Evolutionary conservation across 1,139 yeast genomes (phyloP), one percentile per base, ranked within the genome.

Genomic region (Kodamaea plutei): DNA sequence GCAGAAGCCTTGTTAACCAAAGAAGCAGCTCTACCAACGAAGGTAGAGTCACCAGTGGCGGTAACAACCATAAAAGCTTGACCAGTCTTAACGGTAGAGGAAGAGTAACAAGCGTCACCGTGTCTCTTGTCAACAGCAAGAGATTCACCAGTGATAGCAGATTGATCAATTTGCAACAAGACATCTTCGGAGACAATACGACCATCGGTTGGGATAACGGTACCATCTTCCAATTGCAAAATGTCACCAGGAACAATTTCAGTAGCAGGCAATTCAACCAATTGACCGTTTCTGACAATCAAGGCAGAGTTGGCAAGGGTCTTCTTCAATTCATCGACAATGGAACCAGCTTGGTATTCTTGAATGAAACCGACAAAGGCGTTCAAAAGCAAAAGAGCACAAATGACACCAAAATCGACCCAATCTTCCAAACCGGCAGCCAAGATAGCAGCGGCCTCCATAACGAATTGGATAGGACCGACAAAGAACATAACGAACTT

Each of bases 371-470:
- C 97, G 61, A 89, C 96, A 52, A 72, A 69, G 47, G 96, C 96
- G 69, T 89, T 89, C 63, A 89, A 79, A 63, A 82, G 56, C 52
- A 89, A 74, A 54, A 89, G 71, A 64, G 84, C 96, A 66, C 87
- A 79, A 58, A 89, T 88, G 63, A 89, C 96, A 78, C 96, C 96
- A 73, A 88, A 88, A 77, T 88, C 96, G 58, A 89, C 96, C 96
- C 96, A 89, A 72, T 88, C 96, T 70, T 87, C 93, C 56, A 89
- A 77, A 83, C 96, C 96, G 47, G 95, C 95, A 53, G 97, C 96
- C 64, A 89, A 76, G 44, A 88, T 76, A 54, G 96, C 96, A 56
- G 97, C 97, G 60, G 95, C 88, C 72, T 88, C 96, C 97, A 89
- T 89, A 61, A 89, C 96, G 80, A 89, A 89, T 73, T 89, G 97